Conservation (phyloP, 192 early-diverging fungal species). For the Helicostylum pulchrum region DNA sequence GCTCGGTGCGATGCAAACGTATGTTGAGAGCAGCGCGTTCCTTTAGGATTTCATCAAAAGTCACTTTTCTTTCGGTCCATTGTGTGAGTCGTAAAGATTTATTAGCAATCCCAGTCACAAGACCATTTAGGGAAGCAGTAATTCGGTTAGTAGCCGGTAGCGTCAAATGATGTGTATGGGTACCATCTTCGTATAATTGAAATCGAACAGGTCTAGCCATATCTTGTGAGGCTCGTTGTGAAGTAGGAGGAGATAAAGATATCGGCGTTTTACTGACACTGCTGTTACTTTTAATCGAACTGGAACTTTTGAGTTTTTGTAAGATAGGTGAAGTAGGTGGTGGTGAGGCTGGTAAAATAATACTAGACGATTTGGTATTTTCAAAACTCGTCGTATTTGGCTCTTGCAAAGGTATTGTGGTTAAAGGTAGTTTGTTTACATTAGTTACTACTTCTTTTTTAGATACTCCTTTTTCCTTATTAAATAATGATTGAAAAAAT, state of each 20-base stretch:
- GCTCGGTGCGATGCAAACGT: slow-evolving; percentile 19
- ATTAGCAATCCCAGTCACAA: slow-evolving; percentile 21
- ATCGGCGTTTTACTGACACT: no score
- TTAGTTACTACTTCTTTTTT: no score
- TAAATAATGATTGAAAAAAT: slow-evolving; percentile 1
- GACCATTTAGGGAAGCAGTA: slow-evolving; percentile 17
- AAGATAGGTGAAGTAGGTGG: no score
- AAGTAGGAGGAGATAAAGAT: no score
- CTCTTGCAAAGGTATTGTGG: no score
- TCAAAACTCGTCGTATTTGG: no score
- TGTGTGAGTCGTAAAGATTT: slow-evolving; percentile 2
- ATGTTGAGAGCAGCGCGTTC: slow-evolving; percentile 19
- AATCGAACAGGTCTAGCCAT: slow-evolving; percentile 17
- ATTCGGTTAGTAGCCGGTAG: slow-evolving; percentile 19
- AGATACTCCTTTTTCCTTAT: not conserved
- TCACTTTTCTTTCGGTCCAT: slow-evolving; percentile 21
- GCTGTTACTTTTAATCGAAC: no score
- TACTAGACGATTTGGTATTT: no score
- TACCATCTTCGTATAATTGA: slow-evolving; percentile 28
- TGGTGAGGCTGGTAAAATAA: no score
- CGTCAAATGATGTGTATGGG: slow-evolving; percentile 34
- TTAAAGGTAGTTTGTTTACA: no score
- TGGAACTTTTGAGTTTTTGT: no score
- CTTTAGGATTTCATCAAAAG: slow-evolving; percentile 5
- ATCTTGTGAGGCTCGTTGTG: no score